phyloP scores from a whole-genome alignment of 164 flowering plant species.

The Stephania japonica region DNA sequence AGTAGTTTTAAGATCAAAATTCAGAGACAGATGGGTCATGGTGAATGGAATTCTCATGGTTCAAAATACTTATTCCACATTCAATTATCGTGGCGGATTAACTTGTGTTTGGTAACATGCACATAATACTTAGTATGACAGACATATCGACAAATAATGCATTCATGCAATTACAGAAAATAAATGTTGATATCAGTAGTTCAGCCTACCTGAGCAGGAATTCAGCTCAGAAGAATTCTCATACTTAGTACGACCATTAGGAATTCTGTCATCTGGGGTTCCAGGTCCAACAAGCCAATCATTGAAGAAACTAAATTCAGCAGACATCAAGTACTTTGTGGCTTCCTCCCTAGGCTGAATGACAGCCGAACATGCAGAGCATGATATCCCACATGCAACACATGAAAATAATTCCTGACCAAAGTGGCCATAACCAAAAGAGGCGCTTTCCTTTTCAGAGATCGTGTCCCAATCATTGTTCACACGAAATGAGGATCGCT shows the following conservation, averaged over 20 bases:
- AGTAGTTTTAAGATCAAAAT: not conserved
- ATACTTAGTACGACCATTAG: slow-evolving; percentile 15
- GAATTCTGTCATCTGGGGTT: slow-evolving; percentile 23
- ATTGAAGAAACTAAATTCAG: slow-evolving; percentile 60
- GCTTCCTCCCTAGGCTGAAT: slow-evolving; percentile 77
- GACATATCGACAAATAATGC: not conserved
- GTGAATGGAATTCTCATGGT: not conserved
- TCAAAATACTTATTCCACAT: not conserved
- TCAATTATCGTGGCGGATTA: not conserved
- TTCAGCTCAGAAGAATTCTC: slow-evolving; percentile 25
- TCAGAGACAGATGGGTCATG: not conserved
- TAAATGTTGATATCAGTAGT: not conserved
- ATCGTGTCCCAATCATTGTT: slow-evolving; percentile 15
- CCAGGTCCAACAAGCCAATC: slow-evolving; percentile 46
- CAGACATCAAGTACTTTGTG: slow-evolving; percentile 59
- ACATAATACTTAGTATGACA: not conserved
- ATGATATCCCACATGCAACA: slow-evolving; percentile 83
- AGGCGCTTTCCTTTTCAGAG: slow-evolving; percentile 20
- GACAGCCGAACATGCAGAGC: slow-evolving; percentile 76
- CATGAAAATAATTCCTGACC: slow-evolving; percentile 81
- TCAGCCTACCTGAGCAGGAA: slow-evolving; percentile 36
- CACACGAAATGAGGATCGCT: slow-evolving; percentile 13
- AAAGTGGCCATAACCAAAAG: slow-evolving; percentile 33
- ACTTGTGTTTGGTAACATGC: not conserved
- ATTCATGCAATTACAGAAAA: not conserved